These are phyloP conservation scores for Fraxinus nigra DNA, from an alignment of 305 asterid species.

Conservation along the genomic window DNA sequence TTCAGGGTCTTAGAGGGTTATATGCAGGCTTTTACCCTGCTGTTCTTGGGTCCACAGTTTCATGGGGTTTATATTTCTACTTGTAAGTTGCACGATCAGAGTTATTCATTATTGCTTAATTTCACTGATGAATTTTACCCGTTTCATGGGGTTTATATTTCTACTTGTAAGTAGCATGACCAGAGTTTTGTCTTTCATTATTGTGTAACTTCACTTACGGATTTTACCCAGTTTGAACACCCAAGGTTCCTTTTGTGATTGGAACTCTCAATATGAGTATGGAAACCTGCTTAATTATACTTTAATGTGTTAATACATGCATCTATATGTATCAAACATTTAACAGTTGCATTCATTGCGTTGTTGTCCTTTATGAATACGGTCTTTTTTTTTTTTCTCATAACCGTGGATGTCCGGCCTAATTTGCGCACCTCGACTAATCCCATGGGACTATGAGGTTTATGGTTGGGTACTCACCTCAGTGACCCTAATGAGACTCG, in stretches of 20 bases:
- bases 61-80: conserved; percentile 94
- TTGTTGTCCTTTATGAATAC: conserved; percentile 11
- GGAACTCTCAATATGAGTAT: conserved; percentile 11
- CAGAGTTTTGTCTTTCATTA: conserved; percentile 7
- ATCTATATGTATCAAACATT: not conserved
- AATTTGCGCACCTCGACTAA: too few relatives aligned
- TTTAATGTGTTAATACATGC: conserved; percentile 7
- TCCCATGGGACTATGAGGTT: too few relatives aligned
- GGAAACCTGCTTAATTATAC: conserved; percentile 17
- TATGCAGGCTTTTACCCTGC: conserved; percentile 97
- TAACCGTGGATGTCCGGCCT: too few relatives aligned
- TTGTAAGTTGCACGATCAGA: conserved; percentile 56
- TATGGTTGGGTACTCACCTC: too few relatives aligned
- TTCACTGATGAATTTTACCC: conserved; percentile 16
- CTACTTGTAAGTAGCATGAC: conserved; percentile 65
- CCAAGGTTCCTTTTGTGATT: conserved; percentile 11
- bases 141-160: conserved; percentile 92
- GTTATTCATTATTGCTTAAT: not conserved
- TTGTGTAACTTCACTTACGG: not conserved
- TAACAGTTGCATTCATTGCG: not conserved
- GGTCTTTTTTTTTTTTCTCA: too few relatives aligned
- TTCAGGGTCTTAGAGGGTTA: conserved; percentile 89
- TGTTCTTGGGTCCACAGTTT: conserved; percentile 92
- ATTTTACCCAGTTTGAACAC: conserved; percentile 8
- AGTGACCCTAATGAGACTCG: too few relatives aligned